A percentile compares a stretch with the other conserved stretches of the same genome.
Conservation (phyloP, 441 rosid genomes). For the Arabidopsis lyrata region DNA sequence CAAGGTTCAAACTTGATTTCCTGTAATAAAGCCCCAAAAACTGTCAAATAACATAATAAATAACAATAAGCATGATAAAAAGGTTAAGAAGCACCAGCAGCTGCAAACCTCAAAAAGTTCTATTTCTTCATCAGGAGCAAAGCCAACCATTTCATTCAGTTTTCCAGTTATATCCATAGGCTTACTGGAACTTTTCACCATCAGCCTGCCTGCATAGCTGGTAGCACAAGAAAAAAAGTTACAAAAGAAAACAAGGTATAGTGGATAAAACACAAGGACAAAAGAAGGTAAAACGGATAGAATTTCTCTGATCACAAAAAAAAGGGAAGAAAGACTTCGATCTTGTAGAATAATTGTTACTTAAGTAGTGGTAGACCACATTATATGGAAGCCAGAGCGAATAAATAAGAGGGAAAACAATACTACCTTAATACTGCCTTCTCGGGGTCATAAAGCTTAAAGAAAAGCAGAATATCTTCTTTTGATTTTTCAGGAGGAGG, state of each 20-base stretch:
- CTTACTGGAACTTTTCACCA: conserved; percentile 65
- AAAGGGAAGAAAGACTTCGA: neutral
- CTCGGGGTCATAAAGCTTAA: conserved; percentile 70
- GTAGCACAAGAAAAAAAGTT: conserved; percentile 38
- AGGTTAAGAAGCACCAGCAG: conserved; percentile 18
- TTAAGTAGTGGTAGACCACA: conserved; percentile 11
- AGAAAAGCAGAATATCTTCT: conserved; percentile 77
- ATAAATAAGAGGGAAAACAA: conserved; percentile 20
- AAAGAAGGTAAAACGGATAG: neutral
- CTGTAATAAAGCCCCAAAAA: conserved; percentile 46
- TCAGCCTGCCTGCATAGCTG: conserved; percentile 73
- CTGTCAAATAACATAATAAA: conserved; percentile 12
- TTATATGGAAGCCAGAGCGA: conserved; percentile 15
- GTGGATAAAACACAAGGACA: neutral
- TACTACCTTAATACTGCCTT: conserved; percentile 67
- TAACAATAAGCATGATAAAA: conserved; percentile 17
- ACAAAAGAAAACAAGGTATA: conserved; percentile 26
- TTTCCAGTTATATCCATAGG: conserved; percentile 63
- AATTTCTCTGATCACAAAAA: conserved; percentile 17
- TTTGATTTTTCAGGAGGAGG: conserved; percentile 66
- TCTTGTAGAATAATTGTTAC: conserved; percentile 4
- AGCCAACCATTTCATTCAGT: conserved; percentile 90
- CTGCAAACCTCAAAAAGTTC: conserved; percentile 87
- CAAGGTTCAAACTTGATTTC: conserved; percentile 74
- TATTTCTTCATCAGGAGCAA: conserved; percentile 84